Base-by-base conservation (phyloP, 306 rosid genomes). In the Sesbania bispinosa region DNA sequence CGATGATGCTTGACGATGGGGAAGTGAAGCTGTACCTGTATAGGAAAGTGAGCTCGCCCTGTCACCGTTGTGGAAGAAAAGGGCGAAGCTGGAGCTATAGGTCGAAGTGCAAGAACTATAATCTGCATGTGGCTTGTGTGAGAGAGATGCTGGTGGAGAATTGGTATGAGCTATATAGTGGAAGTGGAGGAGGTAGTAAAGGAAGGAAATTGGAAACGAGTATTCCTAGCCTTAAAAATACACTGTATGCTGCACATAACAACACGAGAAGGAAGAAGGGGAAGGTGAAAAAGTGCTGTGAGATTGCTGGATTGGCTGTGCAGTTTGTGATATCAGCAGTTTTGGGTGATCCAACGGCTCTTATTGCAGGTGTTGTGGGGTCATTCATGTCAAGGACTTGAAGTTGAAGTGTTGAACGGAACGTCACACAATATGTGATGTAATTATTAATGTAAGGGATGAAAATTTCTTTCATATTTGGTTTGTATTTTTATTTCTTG, bases 21-120 rank as follows among this genome's bases (percentile, higher is more conserved):
- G 95, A 87, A 41, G 67, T 81, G 20, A 85, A 83, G 83, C 88
- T 94, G 11, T 77, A 79, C 45, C 59, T 94, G 50, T 82, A 83
- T 15, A 42, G 87, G 11, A 90, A 90, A 71, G 98, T 91, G 68
- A 82, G 95, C 4, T 71, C 95, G 0, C 7, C 86, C 0, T 94
- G 98, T 63, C 97, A 86, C 39, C 76, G 83, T 20, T 94, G 98
- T 10, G 97, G 98, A 0, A 62, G 95, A 7, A 90, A 85, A 33
- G 97, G 96, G 11, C 32, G 97, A 0, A 94, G 98, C 83, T 94
- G 98, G 97, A 90, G 98, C 27, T 94, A 94, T 13, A 84, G 97
- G 39, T 89, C 98, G 0, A 80, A 39, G 0, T 94, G 97, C 77
- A 90, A 94, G 89, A 89, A 69, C 65, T 90, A 94, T 53, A 94